phyloP scores from a whole-genome alignment of 257 asterid species.

The Ilex asprella region DNA sequence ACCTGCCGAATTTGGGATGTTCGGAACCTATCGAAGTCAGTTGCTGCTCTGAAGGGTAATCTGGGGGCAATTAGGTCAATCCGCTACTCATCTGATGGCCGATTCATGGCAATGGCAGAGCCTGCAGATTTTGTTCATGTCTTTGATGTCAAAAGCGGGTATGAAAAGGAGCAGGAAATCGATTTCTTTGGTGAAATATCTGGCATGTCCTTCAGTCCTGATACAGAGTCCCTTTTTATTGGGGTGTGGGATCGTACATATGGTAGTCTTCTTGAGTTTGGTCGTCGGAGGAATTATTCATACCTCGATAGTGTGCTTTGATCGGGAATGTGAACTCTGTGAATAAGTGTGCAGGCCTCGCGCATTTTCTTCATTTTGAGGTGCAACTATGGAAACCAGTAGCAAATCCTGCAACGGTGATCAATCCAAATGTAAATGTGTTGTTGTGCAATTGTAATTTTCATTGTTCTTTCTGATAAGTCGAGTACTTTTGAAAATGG shows the following conservation, averaged over 20 bases:
- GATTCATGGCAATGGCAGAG: slow-evolving; percentile 95
- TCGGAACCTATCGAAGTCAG: slow-evolving; percentile 58
- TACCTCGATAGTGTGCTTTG: slow-evolving; percentile 56
- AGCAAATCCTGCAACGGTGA: slow-evolving; percentile 4
- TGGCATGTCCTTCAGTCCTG: slow-evolving; percentile 87
- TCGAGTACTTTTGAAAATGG: background rate
- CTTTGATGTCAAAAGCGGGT: slow-evolving; percentile 68
- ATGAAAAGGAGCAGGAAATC: slow-evolving; percentile 71
- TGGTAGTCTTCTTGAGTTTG: slow-evolving; percentile 83
- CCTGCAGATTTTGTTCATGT: slow-evolving; percentile 93
- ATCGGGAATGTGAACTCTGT: slow-evolving; percentile 10
- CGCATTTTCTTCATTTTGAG: slow-evolving; percentile 3
- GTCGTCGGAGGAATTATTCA: slow-evolving; percentile 60
- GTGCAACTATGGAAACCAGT: slow-evolving; percentile 14
- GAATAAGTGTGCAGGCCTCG: slow-evolving; percentile 8
- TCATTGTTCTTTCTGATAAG: slow-evolving; percentile 11
- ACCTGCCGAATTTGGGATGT: slow-evolving; percentile 87
- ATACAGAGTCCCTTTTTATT: slow-evolving; percentile 71
- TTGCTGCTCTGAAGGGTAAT: slow-evolving; percentile 65
- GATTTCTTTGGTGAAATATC: slow-evolving; percentile 97
- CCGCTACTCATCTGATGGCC: slow-evolving; percentile 79
- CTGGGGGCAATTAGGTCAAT: slow-evolving; percentile 87
- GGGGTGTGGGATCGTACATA: slow-evolving; percentile 95
- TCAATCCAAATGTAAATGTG: slow-evolving; percentile 23
- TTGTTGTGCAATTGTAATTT: slow-evolving; percentile 9